Base-by-base conservation (phyloP, 176 grass and related monocot species). In the Cenchrus purpureus region DNA sequence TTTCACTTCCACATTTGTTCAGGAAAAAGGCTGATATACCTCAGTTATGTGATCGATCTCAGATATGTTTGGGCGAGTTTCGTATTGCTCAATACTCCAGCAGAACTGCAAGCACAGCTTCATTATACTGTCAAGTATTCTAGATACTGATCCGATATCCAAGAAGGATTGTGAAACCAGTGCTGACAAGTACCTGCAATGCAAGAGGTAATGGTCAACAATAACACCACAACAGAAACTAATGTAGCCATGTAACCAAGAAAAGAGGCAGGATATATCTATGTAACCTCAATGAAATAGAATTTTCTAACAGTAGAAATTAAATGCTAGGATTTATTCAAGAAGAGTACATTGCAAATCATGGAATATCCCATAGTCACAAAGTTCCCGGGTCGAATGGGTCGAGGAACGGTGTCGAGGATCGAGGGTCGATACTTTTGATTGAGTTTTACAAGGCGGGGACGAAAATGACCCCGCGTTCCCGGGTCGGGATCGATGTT, bases 81-180 rank as follows among this genome's bases (percentile, higher is more conserved):
- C 91, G 57, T 90, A 88, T 83, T 92, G 93, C 78, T 98, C 93
- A 1, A 98, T 95, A 11, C 80, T 96, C 97, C 97, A 96, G 78
- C 97, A 98, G 74, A 98, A 98, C 65, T 96, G 93, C 84, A 96
- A 81, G 78, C 97, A 98, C 22, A 98, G 89, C 89, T 98, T 96
- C 97, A 98, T 98, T 78, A 96, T 96, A 84, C 91, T 94, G 74
- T 95, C 93, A 19, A 98, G 80, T 87, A 98, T 96, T 87, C 97
- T 94, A 77, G 93, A 98, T 5, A 98, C 90, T 34, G 97, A 98
- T 87, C 97, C 97, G 67, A 98, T 96, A 83, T 98, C 97, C 62
- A 98, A 86, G 84, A 98, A 98, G 11, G 97, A 98, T 73, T 98
- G 93, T 69, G 93, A 98, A 87, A 98, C 86, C 88, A 98, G 85